These are phyloP conservation scores for Thyridium curvatum DNA, from an alignment of 2,329 filamentous ascomycete species.

Conservation along the genomic window DNA sequence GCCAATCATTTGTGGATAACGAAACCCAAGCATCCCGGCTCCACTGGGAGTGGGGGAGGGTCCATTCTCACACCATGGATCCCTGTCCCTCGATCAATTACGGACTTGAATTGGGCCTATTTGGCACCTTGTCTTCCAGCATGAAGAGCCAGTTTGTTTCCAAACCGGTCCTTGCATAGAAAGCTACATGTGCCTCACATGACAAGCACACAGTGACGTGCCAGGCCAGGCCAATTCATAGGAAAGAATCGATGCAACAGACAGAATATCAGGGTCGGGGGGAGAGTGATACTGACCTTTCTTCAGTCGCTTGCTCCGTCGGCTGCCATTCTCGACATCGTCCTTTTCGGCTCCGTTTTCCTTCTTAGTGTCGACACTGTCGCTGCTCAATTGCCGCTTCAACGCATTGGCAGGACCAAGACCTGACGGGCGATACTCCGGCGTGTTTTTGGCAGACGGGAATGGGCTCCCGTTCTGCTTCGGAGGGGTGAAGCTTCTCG, in stretches of 20 bases:
- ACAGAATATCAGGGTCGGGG: too few species aligned
- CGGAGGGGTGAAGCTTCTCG: slow-evolving; percentile 55
- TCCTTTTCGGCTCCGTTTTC: slow-evolving; percentile 43
- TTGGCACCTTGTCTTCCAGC: too few species aligned
- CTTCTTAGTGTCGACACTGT: slow-evolving; percentile 43
- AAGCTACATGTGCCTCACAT: too few species aligned
- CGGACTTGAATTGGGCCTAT: too few species aligned
- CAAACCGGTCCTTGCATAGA: too few species aligned
- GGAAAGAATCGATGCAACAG: too few species aligned
- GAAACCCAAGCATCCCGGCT: neutral
- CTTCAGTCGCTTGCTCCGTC: slow-evolving; percentile 88
- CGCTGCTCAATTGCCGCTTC: slow-evolving; percentile 70
- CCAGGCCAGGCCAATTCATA: too few species aligned
- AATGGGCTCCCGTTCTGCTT: slow-evolving; percentile 58
- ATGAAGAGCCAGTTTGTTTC: too few species aligned
- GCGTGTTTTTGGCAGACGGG: slow-evolving; percentile 56
- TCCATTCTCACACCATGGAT: too few species aligned
- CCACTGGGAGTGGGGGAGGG: neutral
- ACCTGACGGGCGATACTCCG: slow-evolving; percentile 53
- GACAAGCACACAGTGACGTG: too few species aligned
- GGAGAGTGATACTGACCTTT: slow-evolving; percentile 60
- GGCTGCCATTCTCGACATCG: slow-evolving; percentile 60
- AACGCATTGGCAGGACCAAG: slow-evolving; percentile 53
- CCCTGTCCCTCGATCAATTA: too few species aligned
- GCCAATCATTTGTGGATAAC: too few species aligned